These are phyloP conservation scores for Leccinum fuscescens DNA, from an alignment of 1,284 basidiomycete species.

Conservation along the genomic window DNA sequence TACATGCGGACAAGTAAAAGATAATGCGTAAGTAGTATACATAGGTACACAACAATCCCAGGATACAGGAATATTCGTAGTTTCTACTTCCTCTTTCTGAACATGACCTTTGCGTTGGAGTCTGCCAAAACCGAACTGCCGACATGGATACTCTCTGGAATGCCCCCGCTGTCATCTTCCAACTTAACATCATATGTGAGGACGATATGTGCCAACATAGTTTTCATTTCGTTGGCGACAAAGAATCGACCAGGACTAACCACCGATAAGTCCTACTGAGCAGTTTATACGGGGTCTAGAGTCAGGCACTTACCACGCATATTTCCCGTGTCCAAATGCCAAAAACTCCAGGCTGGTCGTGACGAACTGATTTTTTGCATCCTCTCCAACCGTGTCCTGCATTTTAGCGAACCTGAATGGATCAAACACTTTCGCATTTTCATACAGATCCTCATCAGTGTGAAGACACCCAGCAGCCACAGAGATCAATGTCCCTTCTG, in stretches of 20 bases:
- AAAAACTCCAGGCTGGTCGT: conserved; percentile 16
- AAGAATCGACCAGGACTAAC: conserved; percentile 35
- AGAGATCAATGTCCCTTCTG: conserved; percentile 34
- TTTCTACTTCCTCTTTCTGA: conserved; percentile 7
- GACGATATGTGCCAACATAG: conserved; percentile 30
- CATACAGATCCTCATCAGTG: conserved; percentile 27
- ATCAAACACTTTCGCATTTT: conserved; percentile 30
- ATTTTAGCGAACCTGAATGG: conserved; percentile 32
- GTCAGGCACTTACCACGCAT: conserved; percentile 15
- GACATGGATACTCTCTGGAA: conserved; percentile 13
- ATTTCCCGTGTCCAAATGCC: conserved; percentile 19
- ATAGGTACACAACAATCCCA: neutral
- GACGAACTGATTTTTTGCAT: conserved; percentile 21
- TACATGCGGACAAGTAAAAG: neutral
- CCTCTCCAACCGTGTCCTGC: conserved; percentile 14
- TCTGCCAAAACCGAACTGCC: neutral
- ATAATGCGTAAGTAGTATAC: no score
- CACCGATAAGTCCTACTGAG: neutral
- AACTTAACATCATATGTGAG: conserved; percentile 30
- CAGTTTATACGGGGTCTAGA: neutral
- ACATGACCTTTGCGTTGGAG: conserved; percentile 3
- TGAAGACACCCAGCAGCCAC: conserved; percentile 26
- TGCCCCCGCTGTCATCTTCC: conserved; percentile 18
- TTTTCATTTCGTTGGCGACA: conserved; percentile 27
- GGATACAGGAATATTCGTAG: neutral